Conservation (phyloP, 2,329 filamentous ascomycete species). For the Arachnomyces sp. region DNA sequence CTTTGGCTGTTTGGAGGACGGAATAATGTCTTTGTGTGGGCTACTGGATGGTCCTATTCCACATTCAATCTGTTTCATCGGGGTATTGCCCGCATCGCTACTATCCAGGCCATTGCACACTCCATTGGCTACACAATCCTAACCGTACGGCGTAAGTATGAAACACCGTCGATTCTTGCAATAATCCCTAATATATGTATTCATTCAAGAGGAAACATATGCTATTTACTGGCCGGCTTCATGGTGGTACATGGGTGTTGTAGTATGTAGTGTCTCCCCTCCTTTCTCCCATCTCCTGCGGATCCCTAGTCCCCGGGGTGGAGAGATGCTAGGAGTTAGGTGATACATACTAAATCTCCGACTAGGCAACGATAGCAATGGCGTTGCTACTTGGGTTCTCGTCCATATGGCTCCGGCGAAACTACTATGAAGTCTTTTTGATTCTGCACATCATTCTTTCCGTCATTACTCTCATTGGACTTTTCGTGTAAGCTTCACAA, state of each 20-base stretch:
- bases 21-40: conserved; percentile 58
- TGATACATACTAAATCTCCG: conserved; percentile 5
- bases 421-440: conserved; percentile 37
- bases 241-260: conserved; percentile 18
- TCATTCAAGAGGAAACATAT: conserved; percentile 9
- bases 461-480: conserved; percentile 31
- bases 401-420: conserved; percentile 33
- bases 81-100: conserved; percentile 55
- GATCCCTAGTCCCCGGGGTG: not conserved
- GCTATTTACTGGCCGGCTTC: conserved; percentile 9
- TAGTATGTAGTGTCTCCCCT: conserved; percentile 15
- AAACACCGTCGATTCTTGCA: too few relatives aligned
- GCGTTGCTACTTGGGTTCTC: conserved; percentile 33
- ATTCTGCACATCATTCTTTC: conserved; percentile 30
- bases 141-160: conserved; percentile 13
- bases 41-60: conserved; percentile 60
- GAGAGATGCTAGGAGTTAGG: not conserved
- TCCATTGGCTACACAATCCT: conserved; percentile 50
- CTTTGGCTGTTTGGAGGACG: conserved; percentile 60
- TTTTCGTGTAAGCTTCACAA: conserved; percentile 32
- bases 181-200: not conserved
- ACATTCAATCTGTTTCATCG: conserved; percentile 62
- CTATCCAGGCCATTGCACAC: conserved; percentile 54
- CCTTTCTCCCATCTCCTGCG: not conserved
- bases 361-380: conserved; percentile 25